Conservation (phyloP, 2,329 filamentous ascomycete genomes). For the Aphanocladium album region DNA sequence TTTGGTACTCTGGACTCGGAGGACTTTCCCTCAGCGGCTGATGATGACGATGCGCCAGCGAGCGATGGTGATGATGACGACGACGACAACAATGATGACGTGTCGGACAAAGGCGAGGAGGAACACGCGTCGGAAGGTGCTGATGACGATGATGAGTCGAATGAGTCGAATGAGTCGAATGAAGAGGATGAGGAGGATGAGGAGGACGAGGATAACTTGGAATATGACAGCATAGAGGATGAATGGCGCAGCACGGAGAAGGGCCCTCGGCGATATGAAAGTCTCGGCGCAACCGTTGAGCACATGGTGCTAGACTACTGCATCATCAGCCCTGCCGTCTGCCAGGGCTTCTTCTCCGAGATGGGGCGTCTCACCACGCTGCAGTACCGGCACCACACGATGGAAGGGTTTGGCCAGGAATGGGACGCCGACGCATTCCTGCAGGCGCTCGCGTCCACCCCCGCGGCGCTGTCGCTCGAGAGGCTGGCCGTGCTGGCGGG, state of each 20-base stretch:
- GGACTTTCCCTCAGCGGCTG: neutral
- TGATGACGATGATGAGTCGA: neutral
- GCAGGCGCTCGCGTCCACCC: neutral
- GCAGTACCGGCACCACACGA: neutral
- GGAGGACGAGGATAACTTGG: no score
- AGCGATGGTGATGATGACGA: neutral
- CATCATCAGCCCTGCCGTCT: neutral
- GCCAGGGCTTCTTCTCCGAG: neutral
- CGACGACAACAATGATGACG: neutral
- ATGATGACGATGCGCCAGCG: neutral
- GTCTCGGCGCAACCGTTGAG: neutral
- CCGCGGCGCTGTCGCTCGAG: neutral
- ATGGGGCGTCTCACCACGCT: neutral
- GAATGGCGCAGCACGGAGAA: neutral
- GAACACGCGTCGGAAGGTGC: neutral
- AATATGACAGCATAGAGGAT: neutral
- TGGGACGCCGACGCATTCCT: neutral
- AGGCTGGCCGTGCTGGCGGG: neutral
- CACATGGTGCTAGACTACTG: neutral
- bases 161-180: no score
- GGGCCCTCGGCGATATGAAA: neutral
- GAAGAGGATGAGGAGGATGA: no score
- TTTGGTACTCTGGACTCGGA: neutral
- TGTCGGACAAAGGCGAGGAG: neutral
- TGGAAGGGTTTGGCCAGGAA: neutral